phyloP scores from a whole-genome alignment of 805 yeast species.

The Teunomyces panamensis region DNA sequence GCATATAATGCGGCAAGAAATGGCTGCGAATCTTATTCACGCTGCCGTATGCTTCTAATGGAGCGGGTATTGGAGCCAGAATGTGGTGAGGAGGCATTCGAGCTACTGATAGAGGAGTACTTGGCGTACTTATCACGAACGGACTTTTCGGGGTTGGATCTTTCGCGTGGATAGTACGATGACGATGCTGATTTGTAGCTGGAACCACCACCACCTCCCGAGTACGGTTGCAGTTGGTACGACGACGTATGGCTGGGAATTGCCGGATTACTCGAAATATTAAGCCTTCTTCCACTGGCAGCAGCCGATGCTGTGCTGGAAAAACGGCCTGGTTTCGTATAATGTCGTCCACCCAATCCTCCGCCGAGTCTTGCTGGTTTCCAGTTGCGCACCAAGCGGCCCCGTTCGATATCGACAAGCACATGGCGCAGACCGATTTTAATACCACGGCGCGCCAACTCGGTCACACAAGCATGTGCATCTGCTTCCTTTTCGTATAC shows the following conservation, averaged over 20 bases:
- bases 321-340: constrained; percentile 35
- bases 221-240: not conserved
- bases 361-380: constrained; percentile 81
- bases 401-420: constrained; percentile 71
- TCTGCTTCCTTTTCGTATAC: constrained; percentile 61
- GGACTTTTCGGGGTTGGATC: constrained; percentile 11
- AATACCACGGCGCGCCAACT: constrained; percentile 46
- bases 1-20: not conserved
- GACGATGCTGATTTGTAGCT: not conserved
- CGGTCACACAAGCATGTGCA: constrained; percentile 60
- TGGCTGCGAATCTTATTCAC: constrained; percentile 1
- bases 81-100: not conserved
- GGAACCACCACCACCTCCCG: too few relatives aligned
- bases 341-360: constrained; percentile 85
- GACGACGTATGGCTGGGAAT: not conserved
- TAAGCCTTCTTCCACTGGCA: constrained; percentile 23
- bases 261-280: constrained; percentile 1
- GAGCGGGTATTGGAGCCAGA: not conserved
- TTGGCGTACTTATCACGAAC: constrained; percentile 24
- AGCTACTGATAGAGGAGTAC: constrained; percentile 7
- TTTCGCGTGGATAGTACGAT: not conserved
- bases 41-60: constrained; percentile 1
- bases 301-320: constrained; percentile 34
- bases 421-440: constrained; percentile 44
- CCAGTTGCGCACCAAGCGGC: constrained; percentile 64